Base-by-base conservation (phyloP, 305 asterid genomes). In the Nicotiana rustica region DNA sequence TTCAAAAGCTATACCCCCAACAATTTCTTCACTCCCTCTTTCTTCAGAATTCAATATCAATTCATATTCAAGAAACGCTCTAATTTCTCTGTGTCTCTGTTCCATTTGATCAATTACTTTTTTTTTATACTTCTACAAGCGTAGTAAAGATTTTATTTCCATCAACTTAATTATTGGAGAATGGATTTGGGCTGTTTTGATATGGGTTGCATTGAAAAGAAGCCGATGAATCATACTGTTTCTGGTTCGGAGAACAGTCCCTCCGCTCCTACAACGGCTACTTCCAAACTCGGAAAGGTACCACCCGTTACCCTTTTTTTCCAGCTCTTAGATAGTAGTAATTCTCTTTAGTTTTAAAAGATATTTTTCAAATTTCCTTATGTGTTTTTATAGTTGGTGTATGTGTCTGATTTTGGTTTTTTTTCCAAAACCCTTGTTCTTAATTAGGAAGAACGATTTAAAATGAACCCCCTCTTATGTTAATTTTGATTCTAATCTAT, bases 181-280 rank as follows among this genome's bases (percentile, higher is more conserved):
- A 94, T 94, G 99, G 98, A 96, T 93, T 91, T 92, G 76, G 98
- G 98, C 35, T 93, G 97, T 83, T 87, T 92, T 35, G 97, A 95
- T 64, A 89, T 93, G 95, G 96, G 97, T 15, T 95, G 97, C 81
- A 75, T 91, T 33, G 96, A 92, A 84, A 91, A 90, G 81, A 80
- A 80, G 78, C 73, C 66, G 13, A 9, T 10, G 36, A 83, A 79
- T 10, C 83, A 64, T 78, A 85, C 82, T 61, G 84, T 86, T 77
- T 79, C 81, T 44, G 89, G 86, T 84, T 91, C 84, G 33, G 90
- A 84, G 15, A 85, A 19, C 29, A 85, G 90, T 67, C 59, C 77
- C 59, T 89, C 82, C 78, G 95, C 87, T 61, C 73, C 93, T 82
- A 70, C 29, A 14, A 80, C 78, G 81, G 85, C 97, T 86, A 92